A percentile compares a stretch with the other conserved stretches of the same genome.
Evolutionary conservation across 192 early-diverging fungal species (phyloP).

Genomic region (Coemansia sp.): DNA sequence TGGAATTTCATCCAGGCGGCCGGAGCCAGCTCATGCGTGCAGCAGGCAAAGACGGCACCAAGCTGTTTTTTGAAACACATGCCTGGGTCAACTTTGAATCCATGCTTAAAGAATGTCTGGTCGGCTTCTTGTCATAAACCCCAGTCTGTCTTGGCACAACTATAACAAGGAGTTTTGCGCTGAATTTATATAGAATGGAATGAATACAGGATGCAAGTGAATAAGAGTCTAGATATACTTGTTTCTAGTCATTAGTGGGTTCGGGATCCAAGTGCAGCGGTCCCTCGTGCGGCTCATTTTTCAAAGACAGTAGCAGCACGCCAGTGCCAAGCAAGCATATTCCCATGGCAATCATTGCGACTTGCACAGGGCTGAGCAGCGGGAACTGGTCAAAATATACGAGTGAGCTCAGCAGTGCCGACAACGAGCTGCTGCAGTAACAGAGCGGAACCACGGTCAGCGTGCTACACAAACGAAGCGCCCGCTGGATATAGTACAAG

Average conservation of each 20-base stretch:
- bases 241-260: constrained; percentile 6
- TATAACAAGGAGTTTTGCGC: too few relatives aligned
- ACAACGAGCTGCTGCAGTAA: constrained; percentile 73
- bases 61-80: constrained; percentile 84
- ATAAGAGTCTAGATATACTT: neutral
- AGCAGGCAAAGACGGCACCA: constrained; percentile 93
- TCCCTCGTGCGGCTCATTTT: constrained; percentile 35
- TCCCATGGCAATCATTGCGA: constrained; percentile 67
- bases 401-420: constrained; percentile 73
- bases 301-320: constrained; percentile 65
- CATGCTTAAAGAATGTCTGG: constrained; percentile 79
- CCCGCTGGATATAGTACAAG: constrained; percentile 76
- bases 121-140: constrained; percentile 50
- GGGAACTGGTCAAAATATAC: constrained; percentile 76
- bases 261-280: constrained; percentile 30
- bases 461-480: constrained; percentile 71
- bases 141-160: neutral
- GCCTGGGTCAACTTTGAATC: constrained; percentile 95
- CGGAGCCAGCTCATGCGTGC: constrained; percentile 70
- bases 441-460: constrained; percentile 72
- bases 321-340: constrained; percentile 64
- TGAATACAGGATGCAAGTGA: neutral
- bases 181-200: neutral
- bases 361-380: constrained; percentile 59
- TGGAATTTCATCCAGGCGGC: constrained; percentile 92